These are phyloP conservation scores for Coniochaeta prunicola DNA, from an alignment of 2,329 filamentous ascomycete genomes.

Conservation along the genomic window DNA sequence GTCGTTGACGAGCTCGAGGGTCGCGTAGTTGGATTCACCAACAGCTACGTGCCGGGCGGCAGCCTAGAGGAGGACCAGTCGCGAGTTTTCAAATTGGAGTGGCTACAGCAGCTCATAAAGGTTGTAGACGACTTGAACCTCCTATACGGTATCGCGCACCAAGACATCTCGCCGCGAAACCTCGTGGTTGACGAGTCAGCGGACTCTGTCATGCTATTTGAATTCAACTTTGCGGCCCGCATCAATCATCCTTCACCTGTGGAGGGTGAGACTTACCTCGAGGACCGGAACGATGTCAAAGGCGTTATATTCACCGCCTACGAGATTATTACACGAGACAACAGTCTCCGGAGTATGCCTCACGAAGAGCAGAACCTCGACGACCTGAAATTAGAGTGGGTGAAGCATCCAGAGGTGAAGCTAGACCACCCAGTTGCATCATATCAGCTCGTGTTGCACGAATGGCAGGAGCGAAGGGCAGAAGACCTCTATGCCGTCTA, in stretches of 20 bases:
- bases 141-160: neutral
- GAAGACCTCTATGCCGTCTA: too few relatives aligned
- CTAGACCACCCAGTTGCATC: neutral
- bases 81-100: slow-evolving; percentile 24
- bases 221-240: neutral
- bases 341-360: slow-evolving; percentile 11
- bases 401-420: neutral
- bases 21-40: neutral
- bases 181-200: neutral
- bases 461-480: neutral
- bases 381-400: neutral
- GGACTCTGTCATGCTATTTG: neutral
- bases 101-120: slow-evolving; percentile 24
- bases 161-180: neutral
- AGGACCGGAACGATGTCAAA: slow-evolving; percentile 23
- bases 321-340: slow-evolving; percentile 26
- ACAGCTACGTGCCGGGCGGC: neutral
- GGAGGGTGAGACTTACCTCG: slow-evolving; percentile 1
- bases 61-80: slow-evolving; percentile 13
- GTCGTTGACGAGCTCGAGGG: slow-evolving; percentile 13
- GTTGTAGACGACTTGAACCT: slow-evolving; percentile 29
- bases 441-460: neutral
- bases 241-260: too few relatives aligned
- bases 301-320: slow-evolving; percentile 26
- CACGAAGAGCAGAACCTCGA: slow-evolving; percentile 6